phyloP scores from a whole-genome alignment of 495 filamentous ascomycete genomes.

The Staphylotrichum tortipilum region DNA sequence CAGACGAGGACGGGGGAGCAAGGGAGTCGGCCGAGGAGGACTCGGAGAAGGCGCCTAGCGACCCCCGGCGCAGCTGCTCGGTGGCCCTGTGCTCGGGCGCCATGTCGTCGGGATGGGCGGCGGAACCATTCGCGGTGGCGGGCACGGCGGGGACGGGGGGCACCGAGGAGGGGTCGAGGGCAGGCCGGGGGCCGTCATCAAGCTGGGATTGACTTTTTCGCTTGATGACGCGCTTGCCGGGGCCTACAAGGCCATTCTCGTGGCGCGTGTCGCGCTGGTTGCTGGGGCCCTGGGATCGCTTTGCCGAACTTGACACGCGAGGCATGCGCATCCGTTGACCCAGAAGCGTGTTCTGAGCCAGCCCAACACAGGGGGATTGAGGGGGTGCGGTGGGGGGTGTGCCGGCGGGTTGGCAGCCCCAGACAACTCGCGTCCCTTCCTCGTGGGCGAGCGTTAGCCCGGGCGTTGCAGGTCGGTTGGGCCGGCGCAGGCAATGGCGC shows the following conservation, averaged over 20 bases:
- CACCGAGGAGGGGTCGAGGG: conserved; percentile 24
- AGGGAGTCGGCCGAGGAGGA: conserved; percentile 42
- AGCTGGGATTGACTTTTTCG: conserved; percentile 41
- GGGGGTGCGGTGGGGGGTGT: conserved; percentile 1
- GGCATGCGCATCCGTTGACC: conserved; percentile 57
- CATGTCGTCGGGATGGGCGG: conserved; percentile 32
- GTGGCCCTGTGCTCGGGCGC: conserved; percentile 30
- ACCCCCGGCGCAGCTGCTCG: conserved; percentile 35
- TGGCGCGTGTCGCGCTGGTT: conserved; percentile 70
- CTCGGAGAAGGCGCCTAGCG: conserved; percentile 40
- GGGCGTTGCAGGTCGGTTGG: not conserved
- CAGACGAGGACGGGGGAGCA: conserved; percentile 25
- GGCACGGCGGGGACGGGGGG: conserved; percentile 34
- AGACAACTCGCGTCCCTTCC: not conserved
- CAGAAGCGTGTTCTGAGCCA: conserved; percentile 46
- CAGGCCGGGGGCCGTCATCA: conserved; percentile 24
- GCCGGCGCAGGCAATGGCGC: not conserved
- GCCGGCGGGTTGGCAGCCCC: not conserved
- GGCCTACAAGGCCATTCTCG: conserved; percentile 79
- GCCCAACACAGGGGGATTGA: conserved; percentile 20
- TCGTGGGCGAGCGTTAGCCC: not conserved
- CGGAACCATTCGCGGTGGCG: conserved; percentile 27
- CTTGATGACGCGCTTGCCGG: conserved; percentile 66
- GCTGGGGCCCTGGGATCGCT: conserved; percentile 56
- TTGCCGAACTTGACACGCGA: conserved; percentile 56